Evolutionary conservation across 148 eudicot genomes (phyloP).

Genomic region (Linanthus parryae): DNA sequence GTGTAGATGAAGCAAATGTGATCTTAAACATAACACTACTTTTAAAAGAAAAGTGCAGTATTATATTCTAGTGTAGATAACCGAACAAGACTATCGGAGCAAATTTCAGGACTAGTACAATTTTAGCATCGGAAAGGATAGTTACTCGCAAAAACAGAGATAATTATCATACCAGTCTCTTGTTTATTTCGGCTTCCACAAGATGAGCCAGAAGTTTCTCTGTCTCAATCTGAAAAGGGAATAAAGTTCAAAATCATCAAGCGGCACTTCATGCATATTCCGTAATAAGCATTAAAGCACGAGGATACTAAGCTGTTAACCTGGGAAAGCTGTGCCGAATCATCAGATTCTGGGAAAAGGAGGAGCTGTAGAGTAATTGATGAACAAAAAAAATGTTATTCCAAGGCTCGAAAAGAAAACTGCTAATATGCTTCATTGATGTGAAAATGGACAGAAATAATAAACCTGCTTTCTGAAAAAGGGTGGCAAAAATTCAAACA

Average conservation of each 20-base stretch:
- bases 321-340: slow-evolving; percentile 98
- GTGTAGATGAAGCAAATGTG: too few species aligned
- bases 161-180: slow-evolving; percentile 67
- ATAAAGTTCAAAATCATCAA: not conserved
- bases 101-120: too few species aligned
- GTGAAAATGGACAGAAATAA: slow-evolving; percentile 6
- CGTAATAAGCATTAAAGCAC: slow-evolving; percentile 1
- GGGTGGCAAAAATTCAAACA: slow-evolving; percentile 86
- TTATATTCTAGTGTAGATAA: too few species aligned
- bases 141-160: too few species aligned
- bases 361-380: slow-evolving; percentile 55
- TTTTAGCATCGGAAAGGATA: too few species aligned
- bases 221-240: slow-evolving; percentile 80
- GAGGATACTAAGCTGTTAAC: slow-evolving; percentile 26
- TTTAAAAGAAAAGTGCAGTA: too few species aligned
- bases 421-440: not conserved
- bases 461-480: slow-evolving; percentile 81
- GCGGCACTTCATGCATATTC: not conserved
- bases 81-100: too few species aligned
- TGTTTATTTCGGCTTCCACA: slow-evolving; percentile 92
- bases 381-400: not conserved
- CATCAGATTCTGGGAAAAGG: slow-evolving; percentile 95
- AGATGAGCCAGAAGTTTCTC: slow-evolving; percentile 92
- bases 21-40: too few species aligned
- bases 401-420: not conserved